phyloP scores from a whole-genome alignment of 148 eudicot genomes.

The Silene conica region DNA sequence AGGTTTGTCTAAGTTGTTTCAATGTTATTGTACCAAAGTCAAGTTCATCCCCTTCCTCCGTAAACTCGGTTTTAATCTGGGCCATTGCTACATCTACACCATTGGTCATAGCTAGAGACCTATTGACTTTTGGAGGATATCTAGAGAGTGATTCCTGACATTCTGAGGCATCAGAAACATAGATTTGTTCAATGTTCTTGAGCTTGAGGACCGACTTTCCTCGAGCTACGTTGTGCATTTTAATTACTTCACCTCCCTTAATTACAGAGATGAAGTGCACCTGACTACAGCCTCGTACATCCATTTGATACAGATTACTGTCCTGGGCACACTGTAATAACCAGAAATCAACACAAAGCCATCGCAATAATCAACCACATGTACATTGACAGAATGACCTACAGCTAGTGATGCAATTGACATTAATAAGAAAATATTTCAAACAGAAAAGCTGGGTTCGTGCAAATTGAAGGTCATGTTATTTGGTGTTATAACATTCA shows the following conservation, averaged over 20 bases:
- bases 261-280: conserved; percentile 48
- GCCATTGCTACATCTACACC: conserved; percentile 21
- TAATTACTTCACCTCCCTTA: conserved; percentile 37
- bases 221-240: conserved; percentile 35
- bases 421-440: not conserved
- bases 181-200: conserved; percentile 44
- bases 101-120: conserved; percentile 25
- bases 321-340: conserved; percentile 6
- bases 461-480: not conserved
- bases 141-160: conserved; percentile 14
- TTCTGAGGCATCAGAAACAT: conserved; percentile 30
- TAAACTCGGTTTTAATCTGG: conserved; percentile 24
- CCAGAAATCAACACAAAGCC: not conserved
- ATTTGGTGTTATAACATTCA: not conserved
- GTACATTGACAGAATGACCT: too few species aligned
- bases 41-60: conserved; percentile 27
- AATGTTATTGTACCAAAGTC: conserved; percentile 39
- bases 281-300: conserved; percentile 45
- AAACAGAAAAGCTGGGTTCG: not conserved
- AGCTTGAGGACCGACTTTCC: conserved; percentile 43
- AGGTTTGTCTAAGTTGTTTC: conserved; percentile 39
- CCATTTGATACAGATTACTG: conserved; percentile 32
- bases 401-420: too few species aligned
- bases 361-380: not conserved
- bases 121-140: conserved; percentile 23